Base-by-base conservation (phyloP, 164 flowering plant genomes). In the Sextonia rubra region DNA sequence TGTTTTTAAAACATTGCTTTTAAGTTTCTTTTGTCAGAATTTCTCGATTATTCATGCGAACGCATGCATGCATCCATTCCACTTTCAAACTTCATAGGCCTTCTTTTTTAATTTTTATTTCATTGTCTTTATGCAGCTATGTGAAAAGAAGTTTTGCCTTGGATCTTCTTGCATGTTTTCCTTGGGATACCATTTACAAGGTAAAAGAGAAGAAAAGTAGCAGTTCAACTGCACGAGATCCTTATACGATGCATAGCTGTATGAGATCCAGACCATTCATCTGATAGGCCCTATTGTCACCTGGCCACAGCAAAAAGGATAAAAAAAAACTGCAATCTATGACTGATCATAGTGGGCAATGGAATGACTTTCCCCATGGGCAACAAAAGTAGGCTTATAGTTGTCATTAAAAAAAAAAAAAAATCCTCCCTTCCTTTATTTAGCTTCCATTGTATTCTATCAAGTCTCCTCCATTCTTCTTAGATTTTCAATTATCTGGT, bases 181-280 rank as follows among this genome's bases (percentile, higher is more conserved):
- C 93, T 20, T 87, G 88, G 93, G 93, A 89, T 73, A 60, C 75
- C 47, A 82, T 89, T 12, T 89, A 79, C 81, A 83, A 79, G 93
- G 91, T 87, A 78, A 26, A 18, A 1, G 4, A 52, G 20, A 52
- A 17, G 58, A 20, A 52, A 4, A 52, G n/a, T 12, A 52, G 58
- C 14, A 37, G 44, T 52, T 15, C 17, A 3, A 52, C n/a, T 52
- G 58, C 4, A 52, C n/a, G 5, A 52, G 58, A 52, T 52, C 3
- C 12, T 15, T 52, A 52, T 20, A 15, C n/a, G n/a, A 15, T 18
- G n/a, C 20, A 17, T 52, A 52, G 58, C 17, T 52, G 58, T 52
- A 52, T 15, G n/a, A 1, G 58, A 52, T 14, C 58, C 58, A 52
- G 6, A 52, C 58, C 58, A 52, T 52, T 52, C 58, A 52, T 52